Evolutionary conservation across 306 rosid species (phyloP), one percentile per base, ranked within the genome.

Genomic region (Rosa multiflora): DNA sequence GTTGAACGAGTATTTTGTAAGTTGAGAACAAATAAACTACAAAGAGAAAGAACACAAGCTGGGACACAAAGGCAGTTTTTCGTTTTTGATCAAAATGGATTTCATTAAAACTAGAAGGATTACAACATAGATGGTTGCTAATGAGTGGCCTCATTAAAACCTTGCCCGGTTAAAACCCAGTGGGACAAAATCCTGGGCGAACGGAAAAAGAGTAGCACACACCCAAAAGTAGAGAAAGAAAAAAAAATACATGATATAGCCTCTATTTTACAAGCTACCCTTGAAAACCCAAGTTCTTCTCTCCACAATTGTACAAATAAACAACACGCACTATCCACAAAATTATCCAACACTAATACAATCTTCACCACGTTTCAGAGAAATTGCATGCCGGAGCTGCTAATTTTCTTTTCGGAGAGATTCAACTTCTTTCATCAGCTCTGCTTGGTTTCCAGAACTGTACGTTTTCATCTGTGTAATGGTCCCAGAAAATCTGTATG

Each of bases 401-500:
- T 94, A 90, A 82, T 89, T 89, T 85, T 94, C 97, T 79, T 91
- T 84, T 72, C 89, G 89, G 67, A 94, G 89, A 80, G 93, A 88
- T 87, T 85, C 2, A 32, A 32, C 37, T 32, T 32, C 37, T 32
- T 32, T 32, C 37, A 32, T 32, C 37, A 94, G 84, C 84, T 92
- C 95, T 4, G 93, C 92, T 85, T 91, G 99, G 87, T 89, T 94
- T 94, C 93, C 85, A 92, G 78, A 84, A 94, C 64, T 67, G 90
- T 79, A 85, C 88, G 84, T 87, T 82, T 92, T 90, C 76, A 78
- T 88, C 99, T 92, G 93, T 77, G 55, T 43, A 78, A 83, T 10
- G 62, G 44, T 78, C 66, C 75, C 77, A 53, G 52, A 58, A 49
- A 70, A 82, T 67, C 37, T 32, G 76, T 77, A 69, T 75, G 42